phyloP scores from a whole-genome alignment of 106 monocot genomes.

The Dactylorhiza incarnata region DNA sequence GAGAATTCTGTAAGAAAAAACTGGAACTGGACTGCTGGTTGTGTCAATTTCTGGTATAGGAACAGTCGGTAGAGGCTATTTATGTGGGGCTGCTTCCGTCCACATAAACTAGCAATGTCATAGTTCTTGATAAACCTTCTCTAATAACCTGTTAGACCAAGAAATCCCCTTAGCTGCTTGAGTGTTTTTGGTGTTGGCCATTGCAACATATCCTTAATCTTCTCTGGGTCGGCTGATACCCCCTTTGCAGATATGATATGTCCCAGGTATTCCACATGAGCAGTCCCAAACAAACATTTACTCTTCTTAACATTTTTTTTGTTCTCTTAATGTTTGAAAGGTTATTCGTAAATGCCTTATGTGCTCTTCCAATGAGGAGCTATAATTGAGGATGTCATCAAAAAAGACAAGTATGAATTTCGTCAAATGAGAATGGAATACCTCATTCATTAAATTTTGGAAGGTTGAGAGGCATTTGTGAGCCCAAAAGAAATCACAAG shows the following conservation, averaged over 20 bases:
- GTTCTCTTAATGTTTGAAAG: background rate
- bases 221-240: background rate
- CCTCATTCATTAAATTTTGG: too few species aligned
- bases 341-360: background rate
- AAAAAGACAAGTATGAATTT: background rate
- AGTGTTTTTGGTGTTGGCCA: background rate
- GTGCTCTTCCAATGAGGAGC: background rate
- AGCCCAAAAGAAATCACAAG: too few species aligned
- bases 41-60: too few species aligned
- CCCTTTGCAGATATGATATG: background rate
- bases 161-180: slow-evolving; percentile 11
- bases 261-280: background rate
- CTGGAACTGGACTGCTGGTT: too few species aligned
- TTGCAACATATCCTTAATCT: background rate
- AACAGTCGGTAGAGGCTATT: too few species aligned
- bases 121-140: too few species aligned
- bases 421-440: background rate
- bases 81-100: too few species aligned
- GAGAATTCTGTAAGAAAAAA: too few species aligned
- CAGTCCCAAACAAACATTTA: background rate
- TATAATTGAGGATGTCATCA: background rate
- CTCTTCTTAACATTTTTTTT: background rate
- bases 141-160: too few species aligned
- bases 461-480: too few species aligned
- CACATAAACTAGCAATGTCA: too few species aligned